Percentiles rank a stretch among this genome's conserved stretches.
These are phyloP conservation scores for Aureobasidium sp. DNA, from an alignment of 2,329 filamentous ascomycete genomes.

Conservation along the genomic window DNA sequence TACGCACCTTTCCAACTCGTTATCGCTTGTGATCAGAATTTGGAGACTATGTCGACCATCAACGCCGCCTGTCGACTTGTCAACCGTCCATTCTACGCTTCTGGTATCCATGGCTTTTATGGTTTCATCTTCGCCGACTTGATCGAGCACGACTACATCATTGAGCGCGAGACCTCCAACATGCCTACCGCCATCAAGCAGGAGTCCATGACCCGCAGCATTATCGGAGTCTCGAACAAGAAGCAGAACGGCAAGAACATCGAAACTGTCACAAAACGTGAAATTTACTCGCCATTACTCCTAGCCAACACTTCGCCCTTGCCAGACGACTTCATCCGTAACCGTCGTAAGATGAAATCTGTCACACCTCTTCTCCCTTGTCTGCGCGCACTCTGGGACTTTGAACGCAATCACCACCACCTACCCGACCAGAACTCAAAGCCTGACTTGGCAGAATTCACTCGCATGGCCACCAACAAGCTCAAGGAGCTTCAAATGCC, in stretches of 20 bases:
- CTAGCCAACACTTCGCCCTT: conserved; percentile 85
- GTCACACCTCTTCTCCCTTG: conserved; percentile 90
- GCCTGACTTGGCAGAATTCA: conserved; percentile 80
- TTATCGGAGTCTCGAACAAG: conserved; percentile 76
- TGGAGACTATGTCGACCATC: conserved; percentile 77
- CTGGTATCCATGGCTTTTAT: conserved; percentile 88
- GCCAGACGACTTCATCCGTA: conserved; percentile 70
- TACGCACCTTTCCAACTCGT: conserved; percentile 85
- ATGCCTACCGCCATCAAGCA: conserved; percentile 55
- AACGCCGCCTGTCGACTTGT: conserved; percentile 88
- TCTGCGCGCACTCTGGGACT: conserved; percentile 91
- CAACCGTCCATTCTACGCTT: conserved; percentile 87
- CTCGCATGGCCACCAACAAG: conserved; percentile 78
- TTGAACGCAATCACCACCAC: conserved; percentile 55
- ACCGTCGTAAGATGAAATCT: conserved; percentile 71
- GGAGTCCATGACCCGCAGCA: conserved; percentile 82
- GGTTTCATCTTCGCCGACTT: conserved; percentile 97
- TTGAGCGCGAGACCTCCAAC: conserved; percentile 88
- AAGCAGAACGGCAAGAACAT: conserved; percentile 72
- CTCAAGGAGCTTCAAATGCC: conserved; percentile 70
- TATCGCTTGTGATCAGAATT: conserved; percentile 89
- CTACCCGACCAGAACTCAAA: conserved; percentile 55
- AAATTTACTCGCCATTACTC: conserved; percentile 88
- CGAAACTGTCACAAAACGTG: conserved; percentile 92
- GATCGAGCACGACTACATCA: conserved; percentile 88